Conservation (phyloP, 2,329 filamentous ascomycete genomes). For the Beauveria varroae region DNA sequence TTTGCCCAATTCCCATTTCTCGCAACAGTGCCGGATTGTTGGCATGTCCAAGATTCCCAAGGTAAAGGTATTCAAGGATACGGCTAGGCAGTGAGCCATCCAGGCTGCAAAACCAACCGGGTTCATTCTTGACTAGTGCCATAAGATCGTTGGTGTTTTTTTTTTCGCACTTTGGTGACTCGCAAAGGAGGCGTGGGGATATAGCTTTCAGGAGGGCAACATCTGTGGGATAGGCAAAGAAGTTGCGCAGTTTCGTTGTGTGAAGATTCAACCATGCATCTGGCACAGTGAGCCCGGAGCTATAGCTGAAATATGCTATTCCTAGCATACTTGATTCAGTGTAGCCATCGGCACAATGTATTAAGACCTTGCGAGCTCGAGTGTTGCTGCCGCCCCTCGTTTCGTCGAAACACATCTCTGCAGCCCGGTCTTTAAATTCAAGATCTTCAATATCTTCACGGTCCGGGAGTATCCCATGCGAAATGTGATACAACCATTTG, state of each 20-base stretch:
- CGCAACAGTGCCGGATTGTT: constrained; percentile 83
- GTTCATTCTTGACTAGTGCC: constrained; percentile 50
- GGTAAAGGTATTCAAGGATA: constrained; percentile 88
- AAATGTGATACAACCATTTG: constrained; percentile 80
- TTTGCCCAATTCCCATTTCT: constrained; percentile 74
- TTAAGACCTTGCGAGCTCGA: constrained; percentile 61
- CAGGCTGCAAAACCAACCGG: constrained; percentile 72
- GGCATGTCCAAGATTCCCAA: constrained; percentile 87
- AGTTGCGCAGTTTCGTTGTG: constrained; percentile 73
- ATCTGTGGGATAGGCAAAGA: constrained; percentile 92
- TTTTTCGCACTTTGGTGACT: constrained; percentile 51
- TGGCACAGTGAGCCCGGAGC: constrained; percentile 70
- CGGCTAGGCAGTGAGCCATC: constrained; percentile 89
- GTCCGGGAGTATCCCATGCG: constrained; percentile 51
- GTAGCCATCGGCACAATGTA: constrained; percentile 93
- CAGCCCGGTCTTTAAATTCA: constrained; percentile 15
- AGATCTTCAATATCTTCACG: constrained; percentile 24
- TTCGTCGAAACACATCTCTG: constrained; percentile 21
- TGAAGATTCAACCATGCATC: constrained; percentile 86
- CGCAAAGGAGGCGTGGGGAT: constrained; percentile 64
- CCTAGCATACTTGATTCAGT: constrained; percentile 87
- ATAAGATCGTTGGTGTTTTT: constrained; percentile 47
- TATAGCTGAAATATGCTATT: constrained; percentile 90
- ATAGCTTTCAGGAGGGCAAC: constrained; percentile 74
- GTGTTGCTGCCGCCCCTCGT: constrained; percentile 15